A percentile compares a stretch with the other conserved stretches of the same genome.
These are phyloP conservation scores for Calonectria henricotiae DNA, from an alignment of 2,329 filamentous ascomycete species.

Conservation along the genomic window DNA sequence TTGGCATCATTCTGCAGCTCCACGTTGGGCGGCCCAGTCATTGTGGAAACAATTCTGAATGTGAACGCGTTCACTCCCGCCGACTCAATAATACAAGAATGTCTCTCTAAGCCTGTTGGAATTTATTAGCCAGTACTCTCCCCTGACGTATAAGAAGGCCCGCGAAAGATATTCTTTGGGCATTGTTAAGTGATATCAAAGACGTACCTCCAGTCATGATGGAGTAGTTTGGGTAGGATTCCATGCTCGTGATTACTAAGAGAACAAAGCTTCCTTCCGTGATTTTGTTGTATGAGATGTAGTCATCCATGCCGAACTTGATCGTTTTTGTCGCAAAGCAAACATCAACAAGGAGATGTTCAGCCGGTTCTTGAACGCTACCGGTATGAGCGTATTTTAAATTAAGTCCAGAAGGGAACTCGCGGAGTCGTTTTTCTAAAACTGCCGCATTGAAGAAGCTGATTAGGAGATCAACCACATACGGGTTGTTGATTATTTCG, in stretches of 20 bases:
- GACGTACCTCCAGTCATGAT: slow-evolving; percentile 39
- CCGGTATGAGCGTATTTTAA: slow-evolving; percentile 55
- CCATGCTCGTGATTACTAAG: slow-evolving; percentile 32
- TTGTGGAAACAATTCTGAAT: slow-evolving; percentile 42
- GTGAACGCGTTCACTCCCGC: slow-evolving; percentile 14
- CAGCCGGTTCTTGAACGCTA: neutral
- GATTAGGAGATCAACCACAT: slow-evolving; percentile 87
- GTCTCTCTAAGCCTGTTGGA: slow-evolving; percentile 39
- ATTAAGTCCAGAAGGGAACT: slow-evolving; percentile 63
- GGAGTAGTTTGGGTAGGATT: neutral
- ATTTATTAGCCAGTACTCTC: neutral
- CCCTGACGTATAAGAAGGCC: neutral
- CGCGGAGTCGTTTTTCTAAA: slow-evolving; percentile 58
- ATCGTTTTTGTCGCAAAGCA: slow-evolving; percentile 40
- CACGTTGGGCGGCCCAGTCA: slow-evolving; percentile 11
- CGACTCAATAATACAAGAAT: slow-evolving; percentile 44
- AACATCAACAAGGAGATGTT: slow-evolving; percentile 35
- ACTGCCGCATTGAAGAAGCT: slow-evolving; percentile 84
- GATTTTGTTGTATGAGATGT: slow-evolving; percentile 41
- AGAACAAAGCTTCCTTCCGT: slow-evolving; percentile 43
- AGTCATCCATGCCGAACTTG: slow-evolving; percentile 37
- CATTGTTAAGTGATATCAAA: neutral
- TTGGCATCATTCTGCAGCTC: neutral
- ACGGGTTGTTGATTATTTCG: slow-evolving; percentile 84
- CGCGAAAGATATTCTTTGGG: no score